Evolutionary conservation across 352 stramenopile species (phyloP).

Genomic region (Phytophthora crassamura): DNA sequence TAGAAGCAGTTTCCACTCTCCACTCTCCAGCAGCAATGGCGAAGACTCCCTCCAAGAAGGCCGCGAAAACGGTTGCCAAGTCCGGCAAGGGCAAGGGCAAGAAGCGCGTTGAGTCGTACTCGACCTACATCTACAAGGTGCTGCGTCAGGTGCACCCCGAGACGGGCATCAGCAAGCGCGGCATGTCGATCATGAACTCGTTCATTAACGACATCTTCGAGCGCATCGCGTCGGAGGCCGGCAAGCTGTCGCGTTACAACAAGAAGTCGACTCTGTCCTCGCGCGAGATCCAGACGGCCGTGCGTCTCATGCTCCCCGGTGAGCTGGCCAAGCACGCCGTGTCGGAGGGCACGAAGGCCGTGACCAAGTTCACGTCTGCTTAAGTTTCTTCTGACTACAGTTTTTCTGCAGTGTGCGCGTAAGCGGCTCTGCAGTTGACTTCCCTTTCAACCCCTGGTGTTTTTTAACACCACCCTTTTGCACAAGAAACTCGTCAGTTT

Average conservation of each 20-base stretch:
- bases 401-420: not conserved
- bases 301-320: slow-evolving; percentile 95
- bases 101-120: slow-evolving; percentile 91
- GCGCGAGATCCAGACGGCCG: slow-evolving; percentile 98
- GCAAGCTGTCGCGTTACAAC: slow-evolving; percentile 97
- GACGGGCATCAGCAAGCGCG: slow-evolving; percentile 97
- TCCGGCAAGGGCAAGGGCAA: slow-evolving; percentile 83
- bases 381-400: slow-evolving; percentile 47
- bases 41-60: slow-evolving; percentile 97
- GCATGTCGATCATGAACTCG: slow-evolving; percentile 99
- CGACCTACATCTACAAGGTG: slow-evolving; percentile 95
- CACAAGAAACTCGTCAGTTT: slow-evolving; percentile 26
- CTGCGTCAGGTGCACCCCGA: slow-evolving; percentile 96
- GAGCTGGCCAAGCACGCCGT: slow-evolving; percentile 98
- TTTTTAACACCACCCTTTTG: slow-evolving; percentile 58
- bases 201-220: slow-evolving; percentile 99
- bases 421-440: not conserved
- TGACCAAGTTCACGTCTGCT: slow-evolving; percentile 93
- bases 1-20: slow-evolving; percentile 33
- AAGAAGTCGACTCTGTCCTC: slow-evolving; percentile 98
- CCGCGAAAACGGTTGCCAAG: slow-evolving; percentile 84
- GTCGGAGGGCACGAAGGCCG: slow-evolving; percentile 97
- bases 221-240: slow-evolving; percentile 96
- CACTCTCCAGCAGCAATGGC: slow-evolving; percentile 72
- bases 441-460: slow-evolving; percentile 37